Evolutionary conservation across 1,139 yeast species (phyloP).

Genomic region (Lodderomyces elongisporus): DNA sequence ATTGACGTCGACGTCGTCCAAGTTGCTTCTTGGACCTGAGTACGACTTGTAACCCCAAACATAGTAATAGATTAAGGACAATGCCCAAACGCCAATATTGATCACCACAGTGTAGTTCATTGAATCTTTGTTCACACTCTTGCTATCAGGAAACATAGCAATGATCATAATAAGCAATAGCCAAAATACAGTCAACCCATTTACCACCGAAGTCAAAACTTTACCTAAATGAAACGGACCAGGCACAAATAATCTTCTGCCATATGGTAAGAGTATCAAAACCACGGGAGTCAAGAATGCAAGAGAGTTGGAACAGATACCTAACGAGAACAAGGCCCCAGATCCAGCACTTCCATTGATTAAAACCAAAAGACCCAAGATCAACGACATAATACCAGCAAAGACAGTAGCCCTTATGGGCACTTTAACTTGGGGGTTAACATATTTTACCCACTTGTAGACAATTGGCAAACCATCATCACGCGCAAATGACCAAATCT

Average conservation of each 20-base stretch:
- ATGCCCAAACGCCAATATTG: slow-evolving; percentile 32
- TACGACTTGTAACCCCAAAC: slow-evolving; percentile 26
- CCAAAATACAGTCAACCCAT: slow-evolving; percentile 24
- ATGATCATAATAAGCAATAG: slow-evolving; percentile 28
- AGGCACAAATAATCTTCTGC: slow-evolving; percentile 45
- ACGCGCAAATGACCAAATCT: slow-evolving; percentile 37
- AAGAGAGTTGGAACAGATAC: slow-evolving; percentile 40
- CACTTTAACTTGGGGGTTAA: slow-evolving; percentile 46
- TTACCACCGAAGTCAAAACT: slow-evolving; percentile 32
- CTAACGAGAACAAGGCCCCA: slow-evolving; percentile 47
- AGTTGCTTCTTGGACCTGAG: slow-evolving; percentile 35
- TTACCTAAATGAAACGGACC: slow-evolving; percentile 63
- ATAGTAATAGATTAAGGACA: slow-evolving; percentile 25
- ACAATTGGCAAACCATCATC: slow-evolving; percentile 43
- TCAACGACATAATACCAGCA: slow-evolving; percentile 42
- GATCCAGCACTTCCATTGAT: slow-evolving; percentile 58
- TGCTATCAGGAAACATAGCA: slow-evolving; percentile 37
- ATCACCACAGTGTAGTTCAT: slow-evolving; percentile 37
- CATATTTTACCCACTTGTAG: slow-evolving; percentile 43
- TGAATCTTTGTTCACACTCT: slow-evolving; percentile 21
- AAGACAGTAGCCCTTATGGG: slow-evolving; percentile 60
- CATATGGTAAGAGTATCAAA: slow-evolving; percentile 37
- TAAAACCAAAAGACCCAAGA: slow-evolving; percentile 55
- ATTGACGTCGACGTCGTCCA: slow-evolving; percentile 14
- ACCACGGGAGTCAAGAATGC: slow-evolving; percentile 26